Percentiles rank a stretch among this genome's conserved stretches.
Evolutionary conservation across 192 early-diverging fungal species (phyloP).

Genomic region (Geranomyces michiganensis): DNA sequence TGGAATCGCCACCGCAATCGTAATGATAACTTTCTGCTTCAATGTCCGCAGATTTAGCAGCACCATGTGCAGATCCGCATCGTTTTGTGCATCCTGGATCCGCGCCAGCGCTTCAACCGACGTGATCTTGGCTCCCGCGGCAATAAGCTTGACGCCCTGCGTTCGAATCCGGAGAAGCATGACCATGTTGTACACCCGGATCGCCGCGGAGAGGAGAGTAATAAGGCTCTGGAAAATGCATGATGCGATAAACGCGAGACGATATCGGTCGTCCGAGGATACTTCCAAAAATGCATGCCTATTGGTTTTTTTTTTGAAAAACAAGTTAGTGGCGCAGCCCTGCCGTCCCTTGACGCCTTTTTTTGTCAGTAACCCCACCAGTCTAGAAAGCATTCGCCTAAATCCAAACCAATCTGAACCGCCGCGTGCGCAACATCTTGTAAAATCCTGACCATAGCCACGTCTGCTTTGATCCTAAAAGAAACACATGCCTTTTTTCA

Average conservation of each 20-base stretch:
- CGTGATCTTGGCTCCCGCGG: slow-evolving; percentile 15
- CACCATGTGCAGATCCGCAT: slow-evolving; percentile 17
- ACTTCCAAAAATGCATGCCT: slow-evolving; percentile 26
- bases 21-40: slow-evolving; percentile 26
- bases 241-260: slow-evolving; percentile 8
- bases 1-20: slow-evolving; percentile 24
- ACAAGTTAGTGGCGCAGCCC: too few species aligned
- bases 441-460: slow-evolving; percentile 13
- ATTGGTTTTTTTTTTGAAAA: too few species aligned
- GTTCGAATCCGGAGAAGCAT: slow-evolving; percentile 13
- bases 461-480: slow-evolving; percentile 15
- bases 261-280: not conserved
- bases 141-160: slow-evolving; percentile 25
- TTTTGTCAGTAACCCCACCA: slow-evolving; percentile 7
- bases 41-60: slow-evolving; percentile 7
- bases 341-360: too few species aligned
- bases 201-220: slow-evolving; percentile 16
- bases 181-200: slow-evolving; percentile 26
- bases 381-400: slow-evolving; percentile 8
- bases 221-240: slow-evolving; percentile 23
- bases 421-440: slow-evolving; percentile 9
- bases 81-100: slow-evolving; percentile 18
- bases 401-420: slow-evolving; percentile 20
- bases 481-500: not conserved
- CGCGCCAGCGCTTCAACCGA: slow-evolving; percentile 25